These are phyloP conservation scores for Adiantum capillusveneris DNA, from an alignment of 75 land plant genomes.

Conservation along the genomic window DNA sequence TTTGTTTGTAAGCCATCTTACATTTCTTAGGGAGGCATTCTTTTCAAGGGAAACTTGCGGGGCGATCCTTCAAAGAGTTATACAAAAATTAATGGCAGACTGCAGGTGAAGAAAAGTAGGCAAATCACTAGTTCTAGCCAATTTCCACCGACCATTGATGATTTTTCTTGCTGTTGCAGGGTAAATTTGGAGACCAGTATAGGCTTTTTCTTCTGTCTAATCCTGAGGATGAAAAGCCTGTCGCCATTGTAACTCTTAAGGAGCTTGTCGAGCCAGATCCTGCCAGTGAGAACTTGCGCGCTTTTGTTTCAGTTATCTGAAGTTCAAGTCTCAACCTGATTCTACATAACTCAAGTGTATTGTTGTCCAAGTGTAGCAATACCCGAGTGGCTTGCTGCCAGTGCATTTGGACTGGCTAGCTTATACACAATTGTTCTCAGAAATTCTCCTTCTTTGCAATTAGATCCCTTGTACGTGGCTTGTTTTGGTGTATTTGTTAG, in stretches of 20 bases:
- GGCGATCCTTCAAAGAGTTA: conserved; percentile 67
- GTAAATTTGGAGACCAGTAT: conserved; percentile 76
- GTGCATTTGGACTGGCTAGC: conserved; percentile 80
- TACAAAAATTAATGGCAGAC: conserved; percentile 49
- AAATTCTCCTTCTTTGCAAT: conserved; percentile 77
- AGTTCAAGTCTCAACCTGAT: too few species aligned
- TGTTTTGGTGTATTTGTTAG: too few species aligned
- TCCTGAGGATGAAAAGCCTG: conserved; percentile 86
- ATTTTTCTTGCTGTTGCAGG: conserved; percentile 30
- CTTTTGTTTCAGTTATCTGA: not conserved
- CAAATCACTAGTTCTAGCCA: too few species aligned
- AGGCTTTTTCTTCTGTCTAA: conserved; percentile 68
- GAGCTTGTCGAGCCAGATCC: conserved; percentile 62
- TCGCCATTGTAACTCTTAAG: conserved; percentile 73
- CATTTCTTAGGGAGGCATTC: conserved; percentile 53
- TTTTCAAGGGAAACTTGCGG: conserved; percentile 80
- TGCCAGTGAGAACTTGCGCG: conserved; percentile 31
- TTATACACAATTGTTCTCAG: conserved; percentile 66
- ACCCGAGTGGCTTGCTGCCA: conserved; percentile 92
- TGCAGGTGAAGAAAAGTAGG: conserved; percentile 36
- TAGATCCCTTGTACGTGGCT: conserved; percentile 75
- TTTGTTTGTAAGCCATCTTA: not conserved
- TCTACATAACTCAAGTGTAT: too few species aligned
- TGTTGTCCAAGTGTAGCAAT: conserved; percentile 71
- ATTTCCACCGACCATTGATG: not conserved